These are phyloP conservation scores for Barnettozyma sp. DNA, from an alignment of 805 yeast species.

Conservation along the genomic window DNA sequence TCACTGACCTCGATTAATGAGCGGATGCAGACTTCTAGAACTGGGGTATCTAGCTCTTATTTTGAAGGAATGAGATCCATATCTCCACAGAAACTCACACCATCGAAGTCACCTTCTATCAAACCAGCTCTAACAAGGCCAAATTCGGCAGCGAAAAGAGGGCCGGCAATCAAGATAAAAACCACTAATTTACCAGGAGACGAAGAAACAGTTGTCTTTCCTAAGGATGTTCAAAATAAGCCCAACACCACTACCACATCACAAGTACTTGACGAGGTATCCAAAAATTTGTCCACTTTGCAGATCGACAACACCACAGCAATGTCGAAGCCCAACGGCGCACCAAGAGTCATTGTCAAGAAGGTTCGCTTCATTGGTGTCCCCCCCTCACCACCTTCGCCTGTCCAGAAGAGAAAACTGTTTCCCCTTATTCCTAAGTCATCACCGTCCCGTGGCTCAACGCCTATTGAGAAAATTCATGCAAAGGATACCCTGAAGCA, in stretches of 20 bases:
- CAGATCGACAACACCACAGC: background rate
- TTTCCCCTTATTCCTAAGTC: conserved; percentile 2
- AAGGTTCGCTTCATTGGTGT: conserved; percentile 25
- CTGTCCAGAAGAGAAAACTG: conserved; percentile 3
- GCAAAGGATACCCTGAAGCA: conserved; percentile 24
- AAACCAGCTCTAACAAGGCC: too few species aligned
- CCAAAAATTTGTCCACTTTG: too few species aligned
- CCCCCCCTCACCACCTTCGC: conserved; percentile 18
- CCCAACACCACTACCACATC: too few species aligned
- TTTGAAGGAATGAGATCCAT: conserved; percentile 6
- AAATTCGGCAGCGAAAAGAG: too few species aligned
- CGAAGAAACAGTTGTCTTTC: background rate
- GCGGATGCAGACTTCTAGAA: background rate
- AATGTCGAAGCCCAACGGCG: too few species aligned
- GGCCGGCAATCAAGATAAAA: background rate
- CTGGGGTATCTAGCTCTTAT: background rate
- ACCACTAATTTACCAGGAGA: background rate
- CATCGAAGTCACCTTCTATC: background rate
- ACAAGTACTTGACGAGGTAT: too few species aligned
- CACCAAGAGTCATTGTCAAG: conserved; percentile 13
- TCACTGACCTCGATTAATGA: conserved; percentile 16
- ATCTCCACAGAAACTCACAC: conserved; percentile 6
- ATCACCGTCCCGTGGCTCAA: too few species aligned
- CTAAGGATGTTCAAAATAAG: too few species aligned
- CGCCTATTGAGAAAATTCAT: too few species aligned